Conservation (phyloP, 2,329 filamentous ascomycete genomes). For the Leptographium procerum region DNA sequence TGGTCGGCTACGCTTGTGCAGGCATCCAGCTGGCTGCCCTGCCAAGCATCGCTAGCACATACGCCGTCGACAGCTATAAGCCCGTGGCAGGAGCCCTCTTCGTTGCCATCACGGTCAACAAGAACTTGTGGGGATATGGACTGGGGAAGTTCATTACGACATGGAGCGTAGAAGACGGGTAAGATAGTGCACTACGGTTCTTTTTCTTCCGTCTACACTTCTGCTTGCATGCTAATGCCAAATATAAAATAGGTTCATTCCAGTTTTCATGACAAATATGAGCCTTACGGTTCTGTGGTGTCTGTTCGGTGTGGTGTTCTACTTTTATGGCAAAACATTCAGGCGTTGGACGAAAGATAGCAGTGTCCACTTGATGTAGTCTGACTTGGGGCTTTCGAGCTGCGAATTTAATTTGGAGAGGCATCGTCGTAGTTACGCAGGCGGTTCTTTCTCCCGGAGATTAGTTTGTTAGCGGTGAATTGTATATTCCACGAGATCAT, state of each 20-base stretch:
- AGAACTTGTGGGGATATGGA: slow-evolving; percentile 20
- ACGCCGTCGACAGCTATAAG: slow-evolving; percentile 54
- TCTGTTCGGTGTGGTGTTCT: slow-evolving; percentile 15
- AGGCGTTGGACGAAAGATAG: slow-evolving; percentile 22
- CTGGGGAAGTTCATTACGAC: slow-evolving; percentile 18
- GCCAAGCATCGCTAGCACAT: slow-evolving; percentile 45
- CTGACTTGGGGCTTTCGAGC: no score
- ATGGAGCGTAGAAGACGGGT: slow-evolving; percentile 15
- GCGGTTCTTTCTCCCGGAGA: no score
- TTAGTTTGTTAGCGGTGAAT: no score
- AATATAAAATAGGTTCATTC: slow-evolving; percentile 8
- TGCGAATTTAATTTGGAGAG: no score
- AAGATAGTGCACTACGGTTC: no score
- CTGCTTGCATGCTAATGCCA: no score
- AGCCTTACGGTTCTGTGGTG: slow-evolving; percentile 15
- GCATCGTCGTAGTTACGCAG: no score
- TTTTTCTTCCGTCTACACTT: neutral
- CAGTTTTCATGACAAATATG: slow-evolving; percentile 18
- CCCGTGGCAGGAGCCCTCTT: slow-evolving; percentile 40
- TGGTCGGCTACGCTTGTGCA: slow-evolving; percentile 31
- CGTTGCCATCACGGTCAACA: slow-evolving; percentile 18
- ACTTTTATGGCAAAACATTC: slow-evolving; percentile 20
- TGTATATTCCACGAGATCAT: no score
- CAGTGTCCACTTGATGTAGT: slow-evolving; percentile 13
- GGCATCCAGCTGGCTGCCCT: slow-evolving; percentile 32